Conservation (phyloP, 441 rosid genomes). For the Omphalea diandra region DNA sequence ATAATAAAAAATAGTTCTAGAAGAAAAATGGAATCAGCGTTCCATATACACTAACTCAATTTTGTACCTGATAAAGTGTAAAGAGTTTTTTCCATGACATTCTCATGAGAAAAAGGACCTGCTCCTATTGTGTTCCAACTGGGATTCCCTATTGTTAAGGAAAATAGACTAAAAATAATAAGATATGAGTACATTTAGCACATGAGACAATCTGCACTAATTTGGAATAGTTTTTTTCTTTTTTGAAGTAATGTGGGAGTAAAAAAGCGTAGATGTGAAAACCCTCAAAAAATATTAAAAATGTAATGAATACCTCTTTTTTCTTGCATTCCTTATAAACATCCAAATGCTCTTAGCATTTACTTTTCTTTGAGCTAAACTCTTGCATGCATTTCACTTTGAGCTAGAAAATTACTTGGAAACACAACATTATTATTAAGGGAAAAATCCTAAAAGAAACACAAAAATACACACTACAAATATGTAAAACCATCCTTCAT, state of each 20-base stretch:
- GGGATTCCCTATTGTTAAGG: constrained; percentile 81
- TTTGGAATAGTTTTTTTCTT: neutral
- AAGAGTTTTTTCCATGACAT: neutral
- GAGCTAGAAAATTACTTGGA: neutral
- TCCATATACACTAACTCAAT: neutral
- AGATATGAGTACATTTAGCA: neutral
- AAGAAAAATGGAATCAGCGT: constrained; percentile 1
- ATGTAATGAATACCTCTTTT: constrained; percentile 69
- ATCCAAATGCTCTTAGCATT: constrained; percentile 90
- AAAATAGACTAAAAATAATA: neutral
- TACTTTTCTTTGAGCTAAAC: constrained; percentile 80
- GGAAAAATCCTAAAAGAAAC: no score
- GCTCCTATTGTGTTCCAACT: constrained; percentile 78
- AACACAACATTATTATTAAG: neutral
- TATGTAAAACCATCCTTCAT: neutral
- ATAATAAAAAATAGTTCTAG: neutral
- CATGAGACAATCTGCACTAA: neutral
- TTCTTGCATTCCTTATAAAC: constrained; percentile 97
- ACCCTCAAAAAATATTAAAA: no score
- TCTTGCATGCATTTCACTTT: constrained; percentile 50
- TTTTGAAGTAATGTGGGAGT: neutral
- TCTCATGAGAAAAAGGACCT: constrained; percentile 72
- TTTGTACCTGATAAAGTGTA: neutral
- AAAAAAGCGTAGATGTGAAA: no score
- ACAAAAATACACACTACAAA: neutral